Percentiles rank a stretch among this genome's conserved stretches.
phyloP scores from a whole-genome alignment of 2,329 filamentous ascomycete genomes.

The Aspergillus fijiensis region DNA sequence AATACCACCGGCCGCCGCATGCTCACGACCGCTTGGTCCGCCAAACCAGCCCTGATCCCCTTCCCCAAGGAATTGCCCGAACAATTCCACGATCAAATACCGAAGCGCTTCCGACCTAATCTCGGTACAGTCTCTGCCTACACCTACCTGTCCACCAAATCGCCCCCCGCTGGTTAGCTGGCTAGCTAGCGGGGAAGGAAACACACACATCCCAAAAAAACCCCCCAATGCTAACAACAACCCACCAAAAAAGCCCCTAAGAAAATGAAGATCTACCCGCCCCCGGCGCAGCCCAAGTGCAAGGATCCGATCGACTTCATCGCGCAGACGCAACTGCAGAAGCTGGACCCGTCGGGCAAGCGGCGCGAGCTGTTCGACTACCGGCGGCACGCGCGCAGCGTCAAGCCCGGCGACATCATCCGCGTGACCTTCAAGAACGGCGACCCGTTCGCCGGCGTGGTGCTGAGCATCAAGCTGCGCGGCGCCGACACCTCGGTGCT shows the following conservation, averaged over 20 bases:
- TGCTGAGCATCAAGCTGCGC: conserved; percentile 81
- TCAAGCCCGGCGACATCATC: conserved; percentile 83
- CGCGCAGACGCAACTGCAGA: conserved; percentile 65
- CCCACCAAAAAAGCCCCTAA: conserved; percentile 38
- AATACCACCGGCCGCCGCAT: conserved; percentile 42
- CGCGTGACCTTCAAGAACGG: conserved; percentile 81
- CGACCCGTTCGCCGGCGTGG: conserved; percentile 87
- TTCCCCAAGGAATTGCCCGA: conserved; percentile 44
- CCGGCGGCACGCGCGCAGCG: conserved; percentile 72
- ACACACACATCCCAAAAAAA: background rate
- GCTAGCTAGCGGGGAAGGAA: too few relatives aligned
- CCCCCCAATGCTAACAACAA: background rate
- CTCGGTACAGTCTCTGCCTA: conserved; percentile 30
- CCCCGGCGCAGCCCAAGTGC: conserved; percentile 40
- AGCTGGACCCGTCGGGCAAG: conserved; percentile 81
- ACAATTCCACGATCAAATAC: conserved; percentile 46
- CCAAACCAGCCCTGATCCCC: conserved; percentile 41
- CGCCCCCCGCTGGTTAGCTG: too few relatives aligned
- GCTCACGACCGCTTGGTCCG: conserved; percentile 51
- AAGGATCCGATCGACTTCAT: conserved; percentile 67
- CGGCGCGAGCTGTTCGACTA: conserved; percentile 76
- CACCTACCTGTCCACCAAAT: background rate
- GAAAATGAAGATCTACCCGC: conserved; percentile 56
- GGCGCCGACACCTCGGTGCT: conserved; percentile 87
- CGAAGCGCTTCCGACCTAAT: conserved; percentile 38